A percentile compares a stretch with the other conserved stretches of the same genome.
Conservation (phyloP, 2,329 filamentous ascomycete species). For the Graphiopsis chlorocephala region DNA sequence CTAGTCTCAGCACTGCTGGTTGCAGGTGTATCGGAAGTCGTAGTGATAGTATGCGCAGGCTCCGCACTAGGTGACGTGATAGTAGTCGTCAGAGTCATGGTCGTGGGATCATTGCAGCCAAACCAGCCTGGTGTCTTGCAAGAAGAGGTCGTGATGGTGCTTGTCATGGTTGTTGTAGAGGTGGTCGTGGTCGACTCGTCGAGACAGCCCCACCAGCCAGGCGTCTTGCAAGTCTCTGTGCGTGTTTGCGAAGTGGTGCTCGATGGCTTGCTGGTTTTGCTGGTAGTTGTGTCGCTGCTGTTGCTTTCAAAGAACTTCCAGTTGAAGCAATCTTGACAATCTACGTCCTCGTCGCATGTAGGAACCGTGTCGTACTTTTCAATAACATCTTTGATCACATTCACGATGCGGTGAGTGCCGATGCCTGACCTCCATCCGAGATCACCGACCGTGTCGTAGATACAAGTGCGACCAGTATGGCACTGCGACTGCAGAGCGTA, state of each 20-base stretch:
- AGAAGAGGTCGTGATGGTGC: conserved; percentile 49
- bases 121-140: conserved; percentile 66
- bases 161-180: conserved; percentile 33
- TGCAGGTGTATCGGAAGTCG: not conserved
- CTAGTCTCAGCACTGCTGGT: not conserved
- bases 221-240: conserved; percentile 81
- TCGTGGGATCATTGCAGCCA: conserved; percentile 57
- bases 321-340: conserved; percentile 80
- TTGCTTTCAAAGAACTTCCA: conserved; percentile 96
- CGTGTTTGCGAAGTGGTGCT: conserved; percentile 58
- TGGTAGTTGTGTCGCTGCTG: conserved; percentile 69
- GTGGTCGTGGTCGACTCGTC: conserved; percentile 17
- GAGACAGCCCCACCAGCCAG: conserved; percentile 82
- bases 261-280: conserved; percentile 54
- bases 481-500: conserved; percentile 89
- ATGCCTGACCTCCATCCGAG: conserved; percentile 87
- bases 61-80: conserved; percentile 1
- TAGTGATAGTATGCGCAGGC: conserved; percentile 1
- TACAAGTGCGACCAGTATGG: conserved; percentile 79
- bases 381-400: conserved; percentile 82
- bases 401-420: conserved; percentile 82
- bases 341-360: conserved; percentile 67
- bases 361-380: conserved; percentile 76
- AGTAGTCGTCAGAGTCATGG: conserved; percentile 8
- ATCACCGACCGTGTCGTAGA: conserved; percentile 86